phyloP scores from a whole-genome alignment of 148 eudicot species.

The Chenopodium suecicum region DNA sequence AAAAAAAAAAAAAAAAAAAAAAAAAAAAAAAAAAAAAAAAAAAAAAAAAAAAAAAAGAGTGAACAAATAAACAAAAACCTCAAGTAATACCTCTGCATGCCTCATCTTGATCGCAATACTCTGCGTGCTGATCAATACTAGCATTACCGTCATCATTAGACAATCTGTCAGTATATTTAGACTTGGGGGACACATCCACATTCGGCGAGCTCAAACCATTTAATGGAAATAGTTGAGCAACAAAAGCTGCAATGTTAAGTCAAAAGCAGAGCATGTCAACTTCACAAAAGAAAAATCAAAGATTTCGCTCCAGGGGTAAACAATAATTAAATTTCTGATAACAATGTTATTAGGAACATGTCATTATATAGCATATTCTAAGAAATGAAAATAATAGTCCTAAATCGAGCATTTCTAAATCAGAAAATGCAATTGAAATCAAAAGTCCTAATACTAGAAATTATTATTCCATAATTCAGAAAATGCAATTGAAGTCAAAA shows the following conservation, averaged over 20 bases:
- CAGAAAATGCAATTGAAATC: too few species aligned
- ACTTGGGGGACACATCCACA: constrained; percentile 38
- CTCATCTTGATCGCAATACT: constrained; percentile 28
- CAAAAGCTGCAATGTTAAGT: constrained; percentile 55
- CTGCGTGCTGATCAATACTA: constrained; percentile 21
- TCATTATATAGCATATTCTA: too few species aligned
- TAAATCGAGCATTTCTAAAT: too few species aligned
- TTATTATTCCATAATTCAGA: too few species aligned
- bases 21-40: background rate
- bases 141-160: constrained; percentile 35
- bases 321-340: too few species aligned
- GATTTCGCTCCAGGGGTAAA: background rate
- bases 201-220: constrained; percentile 39
- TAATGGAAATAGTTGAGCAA: constrained; percentile 41
- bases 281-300: background rate
- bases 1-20: background rate
- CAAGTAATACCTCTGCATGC: constrained; percentile 38
- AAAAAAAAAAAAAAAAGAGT: background rate
- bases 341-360: too few species aligned
- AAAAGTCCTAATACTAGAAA: too few species aligned
- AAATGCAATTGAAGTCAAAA: too few species aligned
- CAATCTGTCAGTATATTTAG: constrained; percentile 31
- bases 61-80: background rate
- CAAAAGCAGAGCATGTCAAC: background rate
- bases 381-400: too few species aligned